These are phyloP conservation scores for Aspergillus puulaauensis DNA, from an alignment of 2,329 filamentous ascomycete genomes.

Conservation along the genomic window DNA sequence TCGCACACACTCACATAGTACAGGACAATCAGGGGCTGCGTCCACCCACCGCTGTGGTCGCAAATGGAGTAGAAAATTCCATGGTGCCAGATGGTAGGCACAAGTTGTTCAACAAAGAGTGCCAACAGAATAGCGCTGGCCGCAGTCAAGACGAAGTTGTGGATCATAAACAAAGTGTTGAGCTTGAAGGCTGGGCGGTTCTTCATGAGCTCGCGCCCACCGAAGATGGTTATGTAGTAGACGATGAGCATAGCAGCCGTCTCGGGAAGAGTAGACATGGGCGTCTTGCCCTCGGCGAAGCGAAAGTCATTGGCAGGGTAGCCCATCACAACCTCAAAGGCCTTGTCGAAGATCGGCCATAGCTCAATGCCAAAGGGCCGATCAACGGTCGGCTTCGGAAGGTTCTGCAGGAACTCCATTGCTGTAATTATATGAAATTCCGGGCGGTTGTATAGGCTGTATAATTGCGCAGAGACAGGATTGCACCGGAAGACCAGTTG, in stretches of 20 bases:
- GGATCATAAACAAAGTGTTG: conserved; percentile 85
- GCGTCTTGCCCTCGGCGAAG: conserved; percentile 77
- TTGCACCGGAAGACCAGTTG: conserved; percentile 3
- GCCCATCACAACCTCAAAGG: conserved; percentile 72
- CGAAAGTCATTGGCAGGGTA: conserved; percentile 84
- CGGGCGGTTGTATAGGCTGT: background rate
- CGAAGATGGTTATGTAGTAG: conserved; percentile 94
- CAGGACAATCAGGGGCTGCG: conserved; percentile 83
- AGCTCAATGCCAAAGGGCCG: conserved; percentile 86
- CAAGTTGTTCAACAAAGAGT: conserved; percentile 86
- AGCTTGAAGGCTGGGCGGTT: conserved; percentile 81
- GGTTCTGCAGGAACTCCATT: conserved; percentile 53
- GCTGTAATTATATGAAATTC: conserved; percentile 10
- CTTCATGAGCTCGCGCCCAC: conserved; percentile 89
- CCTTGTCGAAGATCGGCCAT: conserved; percentile 94
- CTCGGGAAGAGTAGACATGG: conserved; percentile 85
- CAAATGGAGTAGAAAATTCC: conserved; percentile 92
- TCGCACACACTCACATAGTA: conserved; percentile 76
- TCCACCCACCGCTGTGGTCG: conserved; percentile 76
- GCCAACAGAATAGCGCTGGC: conserved; percentile 78
- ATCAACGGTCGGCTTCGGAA: conserved; percentile 77
- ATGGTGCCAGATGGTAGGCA: conserved; percentile 75
- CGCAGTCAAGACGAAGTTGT: conserved; percentile 90
- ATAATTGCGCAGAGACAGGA: conserved; percentile 7
- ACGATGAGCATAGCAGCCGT: conserved; percentile 76